Conservation (phyloP, 23 red algal species). For the Agarophyton chilense region DNA sequence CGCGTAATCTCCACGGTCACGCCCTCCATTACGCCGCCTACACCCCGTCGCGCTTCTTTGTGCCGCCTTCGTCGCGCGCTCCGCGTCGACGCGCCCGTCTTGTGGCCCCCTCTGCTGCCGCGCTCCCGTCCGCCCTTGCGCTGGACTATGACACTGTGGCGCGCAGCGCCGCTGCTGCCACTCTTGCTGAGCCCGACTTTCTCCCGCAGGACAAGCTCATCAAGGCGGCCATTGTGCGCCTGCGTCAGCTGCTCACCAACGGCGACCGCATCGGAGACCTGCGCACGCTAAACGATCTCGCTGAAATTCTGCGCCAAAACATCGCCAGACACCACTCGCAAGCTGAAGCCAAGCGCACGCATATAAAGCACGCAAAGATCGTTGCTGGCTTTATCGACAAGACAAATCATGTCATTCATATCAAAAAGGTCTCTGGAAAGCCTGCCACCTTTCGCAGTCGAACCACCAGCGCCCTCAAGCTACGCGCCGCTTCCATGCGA, state of each 20-base stretch:
- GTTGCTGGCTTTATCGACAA: conserved; percentile 23
- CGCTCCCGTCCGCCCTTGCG: conserved; percentile 8
- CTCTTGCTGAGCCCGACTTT: conserved; percentile 1
- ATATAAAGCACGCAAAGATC: conserved; percentile 55
- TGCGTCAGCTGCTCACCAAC: conserved; percentile 5
- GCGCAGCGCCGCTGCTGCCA: background rate
- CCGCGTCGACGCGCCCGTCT: conserved; percentile 1
- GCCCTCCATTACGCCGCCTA: conserved; percentile 45
- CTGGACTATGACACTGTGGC: conserved; percentile 45
- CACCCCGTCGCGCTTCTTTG: conserved; percentile 39
- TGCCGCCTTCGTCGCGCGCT: background rate
- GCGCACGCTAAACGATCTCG: conserved; percentile 50
- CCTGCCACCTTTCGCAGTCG: conserved; percentile 14
- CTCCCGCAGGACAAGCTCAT: conserved; percentile 44
- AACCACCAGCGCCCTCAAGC: conserved; percentile 30
- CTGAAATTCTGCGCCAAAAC: conserved; percentile 19
- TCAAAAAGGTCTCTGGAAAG: conserved; percentile 42
- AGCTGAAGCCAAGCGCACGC: conserved; percentile 13
- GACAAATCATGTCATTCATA: conserved; percentile 6
- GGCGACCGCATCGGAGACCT: conserved; percentile 38
- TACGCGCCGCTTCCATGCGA: conserved; percentile 17
- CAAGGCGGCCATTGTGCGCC: background rate
- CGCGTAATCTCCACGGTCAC: conserved; percentile 5
- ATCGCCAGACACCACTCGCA: conserved; percentile 8
- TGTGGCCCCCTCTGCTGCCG: background rate